Conservation (phyloP, 192 early-diverging fungal species). For the Coemansia sp. region DNA sequence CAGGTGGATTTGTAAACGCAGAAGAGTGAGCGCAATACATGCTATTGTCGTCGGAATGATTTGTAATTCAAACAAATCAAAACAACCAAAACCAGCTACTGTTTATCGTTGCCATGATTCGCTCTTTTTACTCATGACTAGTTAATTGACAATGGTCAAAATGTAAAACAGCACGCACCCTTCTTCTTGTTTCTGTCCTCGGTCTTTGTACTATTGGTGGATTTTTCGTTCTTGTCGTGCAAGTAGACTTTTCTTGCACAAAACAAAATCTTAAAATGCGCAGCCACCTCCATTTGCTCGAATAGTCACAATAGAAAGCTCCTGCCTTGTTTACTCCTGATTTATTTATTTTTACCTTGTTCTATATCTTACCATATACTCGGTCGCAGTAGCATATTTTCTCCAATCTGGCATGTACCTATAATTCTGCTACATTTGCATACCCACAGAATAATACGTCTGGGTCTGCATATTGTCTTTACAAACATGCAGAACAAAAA, state of each 20-base stretch:
- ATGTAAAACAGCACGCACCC: neutral
- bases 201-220: neutral
- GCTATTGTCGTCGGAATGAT: neutral
- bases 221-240: neutral
- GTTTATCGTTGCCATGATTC: too few species aligned
- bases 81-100: neutral
- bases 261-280: neutral
- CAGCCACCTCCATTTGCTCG: neutral
- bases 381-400: too few species aligned
- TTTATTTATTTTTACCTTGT: too few species aligned
- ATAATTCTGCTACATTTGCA: too few species aligned
- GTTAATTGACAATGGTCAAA: neutral
- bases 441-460: too few species aligned
- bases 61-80: conserved; percentile 8
- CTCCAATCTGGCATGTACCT: too few species aligned
- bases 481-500: neutral
- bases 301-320: too few species aligned
- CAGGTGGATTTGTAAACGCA: neutral
- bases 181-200: neutral
- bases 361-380: too few species aligned
- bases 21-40: neutral
- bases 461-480: too few species aligned
- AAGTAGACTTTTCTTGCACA: neutral
- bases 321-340: too few species aligned
- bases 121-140: neutral